Percentiles rank a stretch among this genome's conserved stretches.
Conservation (phyloP, 2,329 filamentous ascomycete genomes). For the Pseudopithomyces maydicus region DNA sequence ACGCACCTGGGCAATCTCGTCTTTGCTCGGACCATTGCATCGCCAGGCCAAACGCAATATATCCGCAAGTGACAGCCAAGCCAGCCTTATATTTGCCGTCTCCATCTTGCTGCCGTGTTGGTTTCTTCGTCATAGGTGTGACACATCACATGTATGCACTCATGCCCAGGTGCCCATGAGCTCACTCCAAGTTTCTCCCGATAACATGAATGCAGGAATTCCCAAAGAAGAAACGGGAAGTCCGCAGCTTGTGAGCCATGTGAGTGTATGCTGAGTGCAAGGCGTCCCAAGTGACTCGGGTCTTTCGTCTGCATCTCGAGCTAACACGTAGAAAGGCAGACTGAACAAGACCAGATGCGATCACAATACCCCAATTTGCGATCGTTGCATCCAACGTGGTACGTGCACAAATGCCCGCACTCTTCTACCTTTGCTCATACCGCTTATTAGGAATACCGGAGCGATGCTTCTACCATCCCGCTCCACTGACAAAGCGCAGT, state of each 20-base stretch:
- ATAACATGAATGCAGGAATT: conserved; percentile 14
- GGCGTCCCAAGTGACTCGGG: too few species aligned
- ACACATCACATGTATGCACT: neutral
- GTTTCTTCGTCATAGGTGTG: too few species aligned
- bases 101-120: too few species aligned
- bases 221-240: conserved; percentile 39
- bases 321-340: conserved; percentile 7
- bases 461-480: conserved; percentile 42
- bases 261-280: neutral
- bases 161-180: too few species aligned
- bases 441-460: conserved; percentile 24
- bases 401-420: neutral
- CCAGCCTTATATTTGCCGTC: too few species aligned
- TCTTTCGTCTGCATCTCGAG: too few species aligned
- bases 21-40: too few species aligned
- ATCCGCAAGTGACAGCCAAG: too few species aligned
- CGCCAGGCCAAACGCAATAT: too few species aligned
- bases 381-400: conserved; percentile 39
- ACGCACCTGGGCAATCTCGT: too few species aligned
- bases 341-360: conserved; percentile 42
- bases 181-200: neutral
- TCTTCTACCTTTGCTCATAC: neutral
- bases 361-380: conserved; percentile 37
- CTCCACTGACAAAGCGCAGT: conserved; percentile 38
- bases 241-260: conserved; percentile 41